A percentile compares a stretch with the other conserved stretches of the same genome.
phyloP scores from a whole-genome alignment of 2,329 filamentous ascomycete genomes.

The Colletotrichum phormii region DNA sequence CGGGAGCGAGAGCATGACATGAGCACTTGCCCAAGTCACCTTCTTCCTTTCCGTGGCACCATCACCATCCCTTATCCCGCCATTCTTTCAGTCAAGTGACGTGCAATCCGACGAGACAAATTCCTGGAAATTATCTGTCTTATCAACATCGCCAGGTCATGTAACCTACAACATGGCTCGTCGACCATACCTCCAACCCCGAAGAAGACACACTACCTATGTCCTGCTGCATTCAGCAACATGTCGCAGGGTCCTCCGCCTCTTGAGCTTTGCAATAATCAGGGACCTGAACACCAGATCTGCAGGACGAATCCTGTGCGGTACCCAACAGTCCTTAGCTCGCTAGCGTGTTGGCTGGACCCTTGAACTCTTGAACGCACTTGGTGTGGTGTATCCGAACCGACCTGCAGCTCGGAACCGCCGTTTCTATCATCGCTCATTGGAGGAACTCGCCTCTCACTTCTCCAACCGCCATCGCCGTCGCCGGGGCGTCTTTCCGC shows the following conservation, averaged over 20 bases:
- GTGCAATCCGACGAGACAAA: neutral
- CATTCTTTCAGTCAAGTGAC: constrained; percentile 24
- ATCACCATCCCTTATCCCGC: constrained; percentile 15
- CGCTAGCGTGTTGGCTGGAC: constrained; percentile 22
- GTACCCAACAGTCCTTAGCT: neutral
- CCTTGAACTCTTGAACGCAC: constrained; percentile 16
- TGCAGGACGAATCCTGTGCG: constrained; percentile 15
- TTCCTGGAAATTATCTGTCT: neutral
- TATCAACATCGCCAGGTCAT: neutral
- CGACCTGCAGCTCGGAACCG: constrained; percentile 12
- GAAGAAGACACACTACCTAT: neutral
- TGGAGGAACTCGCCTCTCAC: neutral
- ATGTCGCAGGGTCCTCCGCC: constrained; percentile 28
- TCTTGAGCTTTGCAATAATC: constrained; percentile 13
- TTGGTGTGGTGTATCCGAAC: neutral
- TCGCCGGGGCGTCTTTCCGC: constrained; percentile 21
- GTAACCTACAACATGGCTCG: neutral
- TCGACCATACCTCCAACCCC: neutral
- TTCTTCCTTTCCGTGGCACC: constrained; percentile 20
- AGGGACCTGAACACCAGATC: constrained; percentile 25
- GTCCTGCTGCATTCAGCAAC: neutral
- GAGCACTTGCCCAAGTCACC: constrained; percentile 29
- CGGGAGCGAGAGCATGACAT: constrained; percentile 28
- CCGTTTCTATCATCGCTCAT: neutral
- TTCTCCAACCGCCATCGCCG: constrained; percentile 3